phyloP scores from a whole-genome alignment of 495 filamentous ascomycete species.

The Hypoxylon crocopeplum region DNA sequence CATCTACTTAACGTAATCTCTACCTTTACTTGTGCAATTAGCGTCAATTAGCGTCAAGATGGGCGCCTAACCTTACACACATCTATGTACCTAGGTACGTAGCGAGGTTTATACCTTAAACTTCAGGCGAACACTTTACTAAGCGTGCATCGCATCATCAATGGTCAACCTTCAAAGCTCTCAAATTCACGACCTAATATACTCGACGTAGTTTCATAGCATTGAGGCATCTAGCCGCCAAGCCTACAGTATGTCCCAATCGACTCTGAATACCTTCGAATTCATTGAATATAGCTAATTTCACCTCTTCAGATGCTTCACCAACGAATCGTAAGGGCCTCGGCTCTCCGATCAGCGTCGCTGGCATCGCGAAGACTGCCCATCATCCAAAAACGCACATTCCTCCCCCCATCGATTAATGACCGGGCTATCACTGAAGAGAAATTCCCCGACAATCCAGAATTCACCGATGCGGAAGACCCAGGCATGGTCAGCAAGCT shows the following conservation, averaged over 20 bases:
- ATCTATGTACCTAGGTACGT: no score
- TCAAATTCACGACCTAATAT: background rate
- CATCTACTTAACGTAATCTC: background rate
- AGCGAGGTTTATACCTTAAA: slow-evolving; percentile 1
- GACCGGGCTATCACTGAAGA: slow-evolving; percentile 50
- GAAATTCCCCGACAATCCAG: slow-evolving; percentile 55
- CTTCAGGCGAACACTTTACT: slow-evolving; percentile 16
- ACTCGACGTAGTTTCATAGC: slow-evolving; percentile 4
- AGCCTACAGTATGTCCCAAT: slow-evolving; percentile 37
- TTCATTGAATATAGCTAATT: background rate
- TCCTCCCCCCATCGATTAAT: slow-evolving; percentile 53
- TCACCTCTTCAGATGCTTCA: slow-evolving; percentile 65
- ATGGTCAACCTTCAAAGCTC: slow-evolving; percentile 9
- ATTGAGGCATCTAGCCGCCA: slow-evolving; percentile 17
- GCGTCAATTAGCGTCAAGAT: no score
- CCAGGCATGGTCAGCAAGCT: slow-evolving; percentile 68
- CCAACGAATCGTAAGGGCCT: slow-evolving; percentile 62
- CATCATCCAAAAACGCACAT: slow-evolving; percentile 57
- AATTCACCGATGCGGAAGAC: slow-evolving; percentile 71
- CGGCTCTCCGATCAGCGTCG: slow-evolving; percentile 59
- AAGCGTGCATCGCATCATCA: slow-evolving; percentile 21
- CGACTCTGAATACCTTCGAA: background rate
- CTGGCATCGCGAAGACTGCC: slow-evolving; percentile 53
- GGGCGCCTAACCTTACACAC: no score
- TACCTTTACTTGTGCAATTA: background rate